These are phyloP conservation scores for Diaporthe australafricana DNA, from an alignment of 2,329 filamentous ascomycete genomes.

Conservation along the genomic window DNA sequence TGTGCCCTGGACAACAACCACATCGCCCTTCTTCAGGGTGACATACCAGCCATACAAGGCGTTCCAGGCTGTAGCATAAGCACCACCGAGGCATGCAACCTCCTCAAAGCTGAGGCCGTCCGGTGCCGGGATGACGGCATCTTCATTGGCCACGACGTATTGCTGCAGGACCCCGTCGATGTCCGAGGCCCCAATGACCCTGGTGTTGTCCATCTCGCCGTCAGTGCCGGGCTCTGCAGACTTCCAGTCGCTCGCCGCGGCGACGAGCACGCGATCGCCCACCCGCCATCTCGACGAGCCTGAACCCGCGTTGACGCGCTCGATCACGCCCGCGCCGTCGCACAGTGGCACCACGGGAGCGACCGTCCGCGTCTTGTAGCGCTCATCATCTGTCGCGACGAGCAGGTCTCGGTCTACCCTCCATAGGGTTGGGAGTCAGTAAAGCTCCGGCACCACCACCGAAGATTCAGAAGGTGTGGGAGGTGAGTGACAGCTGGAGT, in stretches of 20 bases:
- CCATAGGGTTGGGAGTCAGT: not conserved
- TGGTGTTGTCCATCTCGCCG: not conserved
- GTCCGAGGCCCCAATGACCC: not conserved
- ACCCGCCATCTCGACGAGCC: not conserved
- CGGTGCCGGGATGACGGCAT: not conserved
- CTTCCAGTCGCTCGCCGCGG: not conserved
- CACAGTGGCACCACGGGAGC: not conserved
- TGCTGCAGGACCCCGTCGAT: slow-evolving; percentile 4
- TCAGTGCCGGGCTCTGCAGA: not conserved
- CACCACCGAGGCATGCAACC: not conserved
- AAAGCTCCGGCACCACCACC: too few relatives aligned
- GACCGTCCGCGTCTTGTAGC: not conserved
- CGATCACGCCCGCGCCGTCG: slow-evolving; percentile 9
- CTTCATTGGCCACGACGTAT: not conserved
- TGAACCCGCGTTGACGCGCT: not conserved
- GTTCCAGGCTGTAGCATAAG: slow-evolving; percentile 9
- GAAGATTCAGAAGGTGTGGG: too few relatives aligned
- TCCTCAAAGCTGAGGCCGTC: slow-evolving; percentile 10
- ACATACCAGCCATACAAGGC: slow-evolving; percentile 13
- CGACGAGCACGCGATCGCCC: not conserved
- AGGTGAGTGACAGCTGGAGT: too few relatives aligned
- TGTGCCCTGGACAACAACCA: not conserved
- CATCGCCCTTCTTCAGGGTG: not conserved
- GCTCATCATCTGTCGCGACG: slow-evolving; percentile 3
- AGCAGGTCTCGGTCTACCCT: slow-evolving; percentile 20